Conservation (phyloP, 1,139 yeast genomes). For the Magnusiomyces suaveolens region DNA sequence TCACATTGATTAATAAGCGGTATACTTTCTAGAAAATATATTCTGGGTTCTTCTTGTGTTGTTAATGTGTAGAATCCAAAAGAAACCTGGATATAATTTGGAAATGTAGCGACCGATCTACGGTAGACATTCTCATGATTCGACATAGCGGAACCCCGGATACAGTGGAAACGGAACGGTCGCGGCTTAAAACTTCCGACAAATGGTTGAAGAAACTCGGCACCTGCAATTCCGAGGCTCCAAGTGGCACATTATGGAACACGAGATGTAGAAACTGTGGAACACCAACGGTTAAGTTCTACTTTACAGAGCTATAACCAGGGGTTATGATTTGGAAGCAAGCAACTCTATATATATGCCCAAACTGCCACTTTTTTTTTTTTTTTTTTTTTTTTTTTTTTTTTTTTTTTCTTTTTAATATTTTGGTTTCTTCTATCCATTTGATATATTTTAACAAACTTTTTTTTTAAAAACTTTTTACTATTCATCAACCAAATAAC, state of each 20-base stretch:
- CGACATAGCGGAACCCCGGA: not conserved
- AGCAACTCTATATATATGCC: not conserved
- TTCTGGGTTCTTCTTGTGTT: not conserved
- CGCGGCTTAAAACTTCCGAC: not conserved
- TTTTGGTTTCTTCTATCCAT: not conserved
- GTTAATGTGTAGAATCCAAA: no score
- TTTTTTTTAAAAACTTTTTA: not conserved
- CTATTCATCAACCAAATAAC: not conserved
- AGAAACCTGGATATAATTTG: no score
- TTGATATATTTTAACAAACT: not conserved
- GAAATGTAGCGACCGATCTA: no score
- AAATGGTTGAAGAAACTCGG: not conserved
- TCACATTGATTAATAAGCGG: not conserved
- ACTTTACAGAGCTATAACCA: not conserved
- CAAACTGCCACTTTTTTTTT: constrained; percentile 1
- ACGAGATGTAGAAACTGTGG: not conserved
- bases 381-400: constrained; percentile 1
- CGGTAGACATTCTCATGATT: no score
- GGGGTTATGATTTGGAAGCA: not conserved
- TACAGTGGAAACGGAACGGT: not conserved
- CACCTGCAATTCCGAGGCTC: not conserved
- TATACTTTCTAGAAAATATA: not conserved
- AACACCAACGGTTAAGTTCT: not conserved
- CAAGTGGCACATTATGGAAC: not conserved
- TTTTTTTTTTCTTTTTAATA: no score